Evolutionary conservation across 495 filamentous ascomycete genomes (phyloP).

Genomic region (Podospora conica): DNA sequence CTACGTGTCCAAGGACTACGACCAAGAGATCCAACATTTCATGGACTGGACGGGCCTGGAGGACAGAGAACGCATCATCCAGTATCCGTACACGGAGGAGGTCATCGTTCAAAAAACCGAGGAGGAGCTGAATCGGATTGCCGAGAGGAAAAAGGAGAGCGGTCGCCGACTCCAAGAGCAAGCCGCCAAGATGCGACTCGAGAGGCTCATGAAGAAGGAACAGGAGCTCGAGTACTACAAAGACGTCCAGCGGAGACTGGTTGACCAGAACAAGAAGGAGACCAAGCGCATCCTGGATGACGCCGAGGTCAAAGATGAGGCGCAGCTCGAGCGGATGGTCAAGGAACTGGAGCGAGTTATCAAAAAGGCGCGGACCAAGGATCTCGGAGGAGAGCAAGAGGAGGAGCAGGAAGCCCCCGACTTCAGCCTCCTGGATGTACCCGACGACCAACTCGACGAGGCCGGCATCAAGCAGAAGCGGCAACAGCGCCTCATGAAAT

Average conservation of each 20-base stretch:
- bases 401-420: constrained; percentile 70
- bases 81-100: constrained; percentile 90
- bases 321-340: constrained; percentile 68
- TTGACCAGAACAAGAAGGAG: constrained; percentile 77
- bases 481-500: constrained; percentile 86
- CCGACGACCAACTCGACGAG: constrained; percentile 90
- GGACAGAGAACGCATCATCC: constrained; percentile 79
- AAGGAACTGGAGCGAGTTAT: constrained; percentile 85
- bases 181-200: constrained; percentile 91
- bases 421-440: constrained; percentile 80
- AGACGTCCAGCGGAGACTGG: constrained; percentile 61
- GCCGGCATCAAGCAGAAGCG: constrained; percentile 83
- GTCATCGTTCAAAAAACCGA: constrained; percentile 81
- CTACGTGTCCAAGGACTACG: constrained; percentile 79
- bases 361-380: constrained; percentile 81
- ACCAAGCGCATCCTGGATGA: constrained; percentile 75
- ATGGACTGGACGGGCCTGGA: constrained; percentile 86
- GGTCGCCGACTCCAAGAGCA: constrained; percentile 90
- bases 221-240: constrained; percentile 92
- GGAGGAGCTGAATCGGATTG: constrained; percentile 81
- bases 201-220: constrained; percentile 91
- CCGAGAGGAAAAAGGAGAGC: constrained; percentile 88
- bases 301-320: constrained; percentile 88
- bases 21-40: constrained; percentile 63
- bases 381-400: constrained; percentile 77